Conservation (phyloP, 2,329 filamentous ascomycete species). For the Trichoderma citrinoviride region DNA sequence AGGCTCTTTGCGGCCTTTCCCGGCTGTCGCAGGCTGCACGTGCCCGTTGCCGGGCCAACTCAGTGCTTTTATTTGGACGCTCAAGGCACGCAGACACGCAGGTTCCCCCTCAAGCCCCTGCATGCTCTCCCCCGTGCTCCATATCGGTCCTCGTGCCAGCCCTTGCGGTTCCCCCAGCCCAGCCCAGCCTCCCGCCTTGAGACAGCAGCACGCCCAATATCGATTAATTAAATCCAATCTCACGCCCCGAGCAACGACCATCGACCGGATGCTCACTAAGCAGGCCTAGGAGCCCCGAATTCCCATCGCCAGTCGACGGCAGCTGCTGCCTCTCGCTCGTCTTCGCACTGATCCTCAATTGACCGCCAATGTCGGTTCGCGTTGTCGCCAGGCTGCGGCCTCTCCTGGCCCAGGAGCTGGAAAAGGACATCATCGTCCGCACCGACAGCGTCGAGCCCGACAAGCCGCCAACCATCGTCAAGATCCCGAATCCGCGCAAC, state of each 20-base stretch:
- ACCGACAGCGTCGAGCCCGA: conserved; percentile 61
- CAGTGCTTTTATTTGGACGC: background rate
- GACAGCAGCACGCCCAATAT: conserved; percentile 10
- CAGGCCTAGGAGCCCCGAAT: conserved; percentile 11
- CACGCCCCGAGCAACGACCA: background rate
- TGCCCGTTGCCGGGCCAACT: conserved; percentile 33
- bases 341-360: conserved; percentile 21
- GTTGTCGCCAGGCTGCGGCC: conserved; percentile 91
- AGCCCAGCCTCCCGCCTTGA: background rate
- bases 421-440: conserved; percentile 81
- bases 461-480: conserved; percentile 66
- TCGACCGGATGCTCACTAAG: conserved; percentile 16
- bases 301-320: conserved; percentile 8
- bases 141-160: conserved; percentile 18
- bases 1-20: conserved; percentile 33
- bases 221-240: conserved; percentile 15
- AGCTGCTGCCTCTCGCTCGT: conserved; percentile 23
- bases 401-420: conserved; percentile 78
- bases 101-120: background rate
- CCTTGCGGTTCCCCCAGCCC: background rate
- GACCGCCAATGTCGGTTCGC: conserved; percentile 60
- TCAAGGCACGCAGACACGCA: background rate
- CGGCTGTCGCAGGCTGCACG: conserved; percentile 30
- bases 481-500: conserved; percentile 93
- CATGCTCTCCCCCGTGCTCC: conserved; percentile 8